Evolutionary conservation across 2,329 filamentous ascomycete genomes (phyloP).

Genomic region (Fusarium oxysporum): DNA sequence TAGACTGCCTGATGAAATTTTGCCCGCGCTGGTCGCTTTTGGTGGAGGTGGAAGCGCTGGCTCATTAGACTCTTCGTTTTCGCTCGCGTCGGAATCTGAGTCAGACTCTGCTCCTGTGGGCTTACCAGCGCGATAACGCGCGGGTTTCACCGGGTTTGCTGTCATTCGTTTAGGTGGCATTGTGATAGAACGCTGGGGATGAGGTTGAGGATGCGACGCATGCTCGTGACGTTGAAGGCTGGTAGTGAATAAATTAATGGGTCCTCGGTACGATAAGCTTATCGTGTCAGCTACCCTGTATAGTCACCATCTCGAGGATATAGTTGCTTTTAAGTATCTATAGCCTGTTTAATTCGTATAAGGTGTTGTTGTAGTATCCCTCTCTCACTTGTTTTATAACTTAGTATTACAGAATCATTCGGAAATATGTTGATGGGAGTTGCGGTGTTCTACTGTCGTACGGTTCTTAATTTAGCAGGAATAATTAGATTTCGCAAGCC

Average conservation of each 20-base stretch:
- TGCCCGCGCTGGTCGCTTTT: conserved; percentile 67
- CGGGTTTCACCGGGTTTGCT: conserved; percentile 84
- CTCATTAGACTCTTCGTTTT: conserved; percentile 52
- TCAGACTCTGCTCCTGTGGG: conserved; percentile 67
- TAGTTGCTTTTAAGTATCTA: not conserved
- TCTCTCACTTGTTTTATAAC: not conserved
- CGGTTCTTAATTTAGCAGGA: not conserved
- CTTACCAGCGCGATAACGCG: conserved; percentile 89
- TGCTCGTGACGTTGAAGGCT: conserved; percentile 39
- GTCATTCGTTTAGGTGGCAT: conserved; percentile 90
- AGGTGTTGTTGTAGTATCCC: not conserved
- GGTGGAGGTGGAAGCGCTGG: conserved; percentile 64
- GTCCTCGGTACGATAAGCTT: conserved; percentile 34
- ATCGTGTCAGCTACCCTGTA: conserved; percentile 33
- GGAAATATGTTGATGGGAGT: not conserved
- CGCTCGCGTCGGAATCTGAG: conserved; percentile 64
- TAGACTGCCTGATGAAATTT: conserved; percentile 63
- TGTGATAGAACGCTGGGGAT: conserved; percentile 16
- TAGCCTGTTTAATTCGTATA: not conserved
- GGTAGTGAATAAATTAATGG: conserved; percentile 33
- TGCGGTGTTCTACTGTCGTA: not conserved
- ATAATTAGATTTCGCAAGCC: not conserved
- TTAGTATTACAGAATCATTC: not conserved
- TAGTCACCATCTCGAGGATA: not conserved
- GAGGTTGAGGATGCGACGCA: conserved; percentile 19